Base-by-base conservation (phyloP, 2,329 filamentous ascomycete species). In the Epicoccum nigrum region DNA sequence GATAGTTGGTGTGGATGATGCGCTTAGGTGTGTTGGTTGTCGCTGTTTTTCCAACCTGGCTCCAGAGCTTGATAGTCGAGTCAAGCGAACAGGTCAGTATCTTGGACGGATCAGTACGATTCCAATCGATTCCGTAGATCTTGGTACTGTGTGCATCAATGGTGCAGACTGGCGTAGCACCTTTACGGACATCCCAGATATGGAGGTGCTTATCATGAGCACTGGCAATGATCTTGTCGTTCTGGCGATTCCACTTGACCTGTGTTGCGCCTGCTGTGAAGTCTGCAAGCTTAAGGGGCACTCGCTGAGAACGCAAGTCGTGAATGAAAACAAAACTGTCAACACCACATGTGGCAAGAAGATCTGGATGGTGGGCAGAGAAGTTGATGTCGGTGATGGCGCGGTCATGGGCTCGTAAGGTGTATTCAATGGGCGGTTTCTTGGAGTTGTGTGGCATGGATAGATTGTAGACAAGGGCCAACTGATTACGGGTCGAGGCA, bases 331-430 rank as follows among this genome's bases (percentile, higher is more conserved):
- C 89, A 66, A 92, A 96, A 42, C 92, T 94, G 73, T 97, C 92
- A 23, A 97, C 90, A 3, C 91, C 89, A 71, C 92, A 97, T 0
- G 93, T 96, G 8, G 92, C 90, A 13, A 97, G 83, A 34, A 92
- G 80, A 68, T 97, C 92, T 0, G 92, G 90, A 67, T 97, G 89
- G 62, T 96, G 90, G 4, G 92, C 92, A 0, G 91, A 96, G 73
- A 96, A 97, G 72, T 97, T 97, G 72, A 97, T 92, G 70, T 97
- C 92, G 7, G 92, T 97, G 62, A 97, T 97, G 56, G 92, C 92
- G 59, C 93, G 84, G 37, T 85, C 90, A 72, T 90, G 92, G 2
- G 87, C 91, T 65, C 95, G 89, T 12, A 97, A 81, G 11, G 91
- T 92, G 72, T 93, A 89, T 71, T 97, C 90, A 56, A 97, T 92